phyloP scores from a whole-genome alignment of 352 stramenopile genomes.

The Elongisporangium anandrum region DNA sequence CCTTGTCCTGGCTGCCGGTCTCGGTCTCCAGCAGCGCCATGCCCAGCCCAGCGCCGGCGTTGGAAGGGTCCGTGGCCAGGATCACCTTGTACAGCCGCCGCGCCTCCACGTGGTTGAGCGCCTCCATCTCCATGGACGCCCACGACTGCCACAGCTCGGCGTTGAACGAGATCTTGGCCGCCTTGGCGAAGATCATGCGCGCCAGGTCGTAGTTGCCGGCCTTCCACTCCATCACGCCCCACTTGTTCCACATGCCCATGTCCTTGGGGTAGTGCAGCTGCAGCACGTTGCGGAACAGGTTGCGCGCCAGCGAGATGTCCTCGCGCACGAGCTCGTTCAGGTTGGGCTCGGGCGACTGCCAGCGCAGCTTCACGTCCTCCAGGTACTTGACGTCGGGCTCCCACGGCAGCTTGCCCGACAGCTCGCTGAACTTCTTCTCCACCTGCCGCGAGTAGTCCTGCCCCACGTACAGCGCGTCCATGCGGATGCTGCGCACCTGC shows the following conservation, averaged over 20 bases:
- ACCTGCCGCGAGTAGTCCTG: constrained; percentile 64
- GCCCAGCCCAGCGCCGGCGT: constrained; percentile 65
- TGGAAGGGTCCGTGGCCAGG: constrained; percentile 65
- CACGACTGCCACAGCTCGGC: constrained; percentile 79
- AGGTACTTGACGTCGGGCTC: constrained; percentile 63
- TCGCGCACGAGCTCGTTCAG: constrained; percentile 82
- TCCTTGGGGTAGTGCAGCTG: constrained; percentile 75
- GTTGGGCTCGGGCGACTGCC: constrained; percentile 53
- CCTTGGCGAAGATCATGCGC: constrained; percentile 84
- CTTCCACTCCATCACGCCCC: constrained; percentile 88
- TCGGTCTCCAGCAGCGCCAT: constrained; percentile 68
- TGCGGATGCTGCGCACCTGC: constrained; percentile 14
- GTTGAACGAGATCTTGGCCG: constrained; percentile 69
- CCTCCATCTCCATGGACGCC: constrained; percentile 80
- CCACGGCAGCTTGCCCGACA: constrained; percentile 76
- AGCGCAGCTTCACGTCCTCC: constrained; percentile 46
- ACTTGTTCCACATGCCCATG: constrained; percentile 92
- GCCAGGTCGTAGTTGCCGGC: constrained; percentile 76
- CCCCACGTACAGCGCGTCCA: constrained; percentile 61
- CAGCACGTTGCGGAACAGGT: constrained; percentile 77
- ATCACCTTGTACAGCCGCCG: constrained; percentile 82
- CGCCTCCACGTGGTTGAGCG: constrained; percentile 67
- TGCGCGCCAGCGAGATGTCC: constrained; percentile 60
- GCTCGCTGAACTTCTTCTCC: constrained; percentile 73
- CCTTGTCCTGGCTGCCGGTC: constrained; percentile 44